Evolutionary conservation across 108 stramenopile genomes (phyloP).

Genomic region (Nannochloropsis gaditana): DNA sequence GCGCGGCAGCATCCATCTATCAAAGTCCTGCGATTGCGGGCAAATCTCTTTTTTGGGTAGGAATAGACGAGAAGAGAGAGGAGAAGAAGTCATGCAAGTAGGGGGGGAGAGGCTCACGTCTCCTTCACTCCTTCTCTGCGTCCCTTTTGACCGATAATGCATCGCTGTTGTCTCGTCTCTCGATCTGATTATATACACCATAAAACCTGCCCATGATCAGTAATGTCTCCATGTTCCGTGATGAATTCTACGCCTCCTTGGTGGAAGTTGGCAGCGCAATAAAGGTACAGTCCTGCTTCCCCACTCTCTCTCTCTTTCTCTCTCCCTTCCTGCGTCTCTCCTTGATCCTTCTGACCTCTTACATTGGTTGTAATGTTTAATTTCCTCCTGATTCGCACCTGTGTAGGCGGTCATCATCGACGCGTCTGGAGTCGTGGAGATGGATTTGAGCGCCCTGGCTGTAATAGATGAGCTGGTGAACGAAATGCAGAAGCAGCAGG

Average conservation of each 20-base stretch:
- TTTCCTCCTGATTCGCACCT: background rate
- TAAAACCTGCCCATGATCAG: background rate
- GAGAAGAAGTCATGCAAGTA: background rate
- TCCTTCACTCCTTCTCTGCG: background rate
- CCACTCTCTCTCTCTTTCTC: background rate
- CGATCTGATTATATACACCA: background rate
- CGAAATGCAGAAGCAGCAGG: conserved; percentile 17
- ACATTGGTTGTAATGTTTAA: background rate
- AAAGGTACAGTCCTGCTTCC: background rate
- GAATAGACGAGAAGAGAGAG: background rate
- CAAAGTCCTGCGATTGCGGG: background rate
- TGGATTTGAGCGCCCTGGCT: background rate
- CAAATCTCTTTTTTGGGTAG: background rate
- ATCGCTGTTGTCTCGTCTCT: background rate
- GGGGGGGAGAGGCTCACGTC: background rate
- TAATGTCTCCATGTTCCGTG: background rate
- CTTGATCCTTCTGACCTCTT: background rate
- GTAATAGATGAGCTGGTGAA: background rate
- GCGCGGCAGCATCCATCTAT: background rate
- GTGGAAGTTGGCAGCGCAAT: background rate
- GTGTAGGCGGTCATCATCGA: background rate
- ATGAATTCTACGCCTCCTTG: background rate
- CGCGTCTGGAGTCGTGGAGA: background rate
- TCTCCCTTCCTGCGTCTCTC: background rate
- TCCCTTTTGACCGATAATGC: background rate